phyloP scores from a whole-genome alignment of 2,329 filamentous ascomycete species.

The Pseudogymnoascus sp. region DNA sequence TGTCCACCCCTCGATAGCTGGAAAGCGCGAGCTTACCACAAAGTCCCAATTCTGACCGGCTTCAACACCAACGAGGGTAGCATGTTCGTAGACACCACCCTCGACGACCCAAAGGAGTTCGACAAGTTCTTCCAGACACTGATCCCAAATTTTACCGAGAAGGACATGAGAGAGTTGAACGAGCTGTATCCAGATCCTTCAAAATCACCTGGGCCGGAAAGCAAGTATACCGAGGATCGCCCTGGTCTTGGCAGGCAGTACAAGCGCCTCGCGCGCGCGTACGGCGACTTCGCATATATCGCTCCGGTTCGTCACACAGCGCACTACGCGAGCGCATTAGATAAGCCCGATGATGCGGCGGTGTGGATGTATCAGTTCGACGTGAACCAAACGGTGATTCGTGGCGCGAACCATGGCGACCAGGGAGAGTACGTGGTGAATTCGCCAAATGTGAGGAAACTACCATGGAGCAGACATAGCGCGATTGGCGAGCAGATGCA shows the following conservation, averaged over 20 bases:
- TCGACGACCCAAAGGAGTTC: constrained; percentile 46
- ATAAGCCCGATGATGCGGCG: constrained; percentile 18
- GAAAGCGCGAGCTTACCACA: constrained; percentile 44
- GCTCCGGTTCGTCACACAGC: constrained; percentile 57
- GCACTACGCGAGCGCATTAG: constrained; percentile 30
- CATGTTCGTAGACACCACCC: constrained; percentile 49
- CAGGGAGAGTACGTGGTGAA: constrained; percentile 40
- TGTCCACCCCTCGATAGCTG: constrained; percentile 53
- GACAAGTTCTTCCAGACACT: constrained; percentile 53
- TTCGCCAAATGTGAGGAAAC: constrained; percentile 19
- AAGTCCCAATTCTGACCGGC: constrained; percentile 59
- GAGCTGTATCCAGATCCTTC: constrained; percentile 55
- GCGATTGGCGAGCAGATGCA: constrained; percentile 24
- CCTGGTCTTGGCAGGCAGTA: constrained; percentile 46
- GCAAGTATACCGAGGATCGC: constrained; percentile 35
- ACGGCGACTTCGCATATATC: constrained; percentile 59
- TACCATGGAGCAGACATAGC: not conserved
- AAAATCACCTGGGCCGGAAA: constrained; percentile 26
- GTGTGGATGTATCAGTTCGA: constrained; percentile 57
- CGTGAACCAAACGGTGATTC: constrained; percentile 29
- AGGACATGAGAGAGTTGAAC: constrained; percentile 50
- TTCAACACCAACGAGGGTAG: constrained; percentile 66
- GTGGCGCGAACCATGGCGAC: constrained; percentile 37
- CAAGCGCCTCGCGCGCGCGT: constrained; percentile 51
- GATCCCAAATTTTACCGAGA: constrained; percentile 47